Evolutionary conservation across 139 green algal genomes (phyloP).

Genomic region (Auxenochlorella pyrenoidosa): DNA sequence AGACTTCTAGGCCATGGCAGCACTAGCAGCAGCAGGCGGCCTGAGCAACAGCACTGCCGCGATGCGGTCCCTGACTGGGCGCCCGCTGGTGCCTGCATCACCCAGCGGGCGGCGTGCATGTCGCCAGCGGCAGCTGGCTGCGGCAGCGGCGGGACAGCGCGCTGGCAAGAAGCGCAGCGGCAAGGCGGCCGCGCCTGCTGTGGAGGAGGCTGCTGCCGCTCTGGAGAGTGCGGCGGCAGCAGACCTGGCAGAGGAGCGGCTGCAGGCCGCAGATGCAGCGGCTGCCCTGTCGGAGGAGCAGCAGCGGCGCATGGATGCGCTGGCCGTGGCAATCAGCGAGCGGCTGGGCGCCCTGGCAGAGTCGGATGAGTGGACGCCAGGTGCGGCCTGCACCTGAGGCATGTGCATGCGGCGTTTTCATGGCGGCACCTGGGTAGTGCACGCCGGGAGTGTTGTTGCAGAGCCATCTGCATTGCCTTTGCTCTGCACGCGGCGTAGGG

Average conservation of each 20-base stretch:
- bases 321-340: constrained; percentile 31
- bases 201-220: neutral
- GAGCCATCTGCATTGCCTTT: neutral
- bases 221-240: neutral
- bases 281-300: constrained; percentile 12
- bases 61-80: neutral
- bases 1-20: neutral
- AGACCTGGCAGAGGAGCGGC: constrained; percentile 1
- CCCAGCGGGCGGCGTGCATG: neutral
- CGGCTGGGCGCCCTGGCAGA: constrained; percentile 21
- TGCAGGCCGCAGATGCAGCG: neutral
- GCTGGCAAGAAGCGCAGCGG: neutral
- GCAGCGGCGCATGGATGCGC: constrained; percentile 36
- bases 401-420: neutral
- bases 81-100: neutral
- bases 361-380: constrained; percentile 19
- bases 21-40: neutral
- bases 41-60: neutral
- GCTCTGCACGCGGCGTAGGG: neutral
- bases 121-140: neutral
- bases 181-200: neutral
- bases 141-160: neutral
- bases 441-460: too few relatives aligned
- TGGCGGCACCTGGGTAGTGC: too few relatives aligned
- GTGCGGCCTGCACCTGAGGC: neutral